Percentiles rank a stretch among this genome's conserved stretches.
Evolutionary conservation across 306 rosid species (phyloP).

Genomic region (Cyclanthera cordifolia): DNA sequence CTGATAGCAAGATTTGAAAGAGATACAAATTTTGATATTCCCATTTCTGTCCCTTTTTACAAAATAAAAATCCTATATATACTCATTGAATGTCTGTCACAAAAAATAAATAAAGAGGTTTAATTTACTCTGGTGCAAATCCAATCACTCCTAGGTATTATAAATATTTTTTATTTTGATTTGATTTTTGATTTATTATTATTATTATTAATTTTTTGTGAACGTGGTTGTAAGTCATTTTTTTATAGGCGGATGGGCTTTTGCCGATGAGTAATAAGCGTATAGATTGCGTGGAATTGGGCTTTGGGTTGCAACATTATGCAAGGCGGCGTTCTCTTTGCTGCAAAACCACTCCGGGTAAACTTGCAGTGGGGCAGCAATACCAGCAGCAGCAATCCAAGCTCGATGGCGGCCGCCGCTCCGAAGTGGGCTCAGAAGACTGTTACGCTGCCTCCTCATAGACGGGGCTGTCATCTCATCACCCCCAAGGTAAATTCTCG

Average conservation of each 20-base stretch:
- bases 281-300: background rate
- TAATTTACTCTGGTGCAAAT: no score
- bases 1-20: no score
- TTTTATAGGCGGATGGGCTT: background rate
- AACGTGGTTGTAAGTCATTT: background rate
- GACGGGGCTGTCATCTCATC: constrained; percentile 84
- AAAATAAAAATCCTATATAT: no score
- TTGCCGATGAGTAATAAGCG: background rate
- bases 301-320: background rate
- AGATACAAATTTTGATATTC: no score
- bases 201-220: no score
- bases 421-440: constrained; percentile 96
- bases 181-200: no score
- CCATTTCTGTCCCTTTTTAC: no score
- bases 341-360: constrained; percentile 4
- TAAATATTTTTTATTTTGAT: no score
- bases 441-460: constrained; percentile 49
- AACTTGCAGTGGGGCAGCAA: background rate
- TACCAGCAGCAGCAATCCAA: constrained; percentile 3
- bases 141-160: no score
- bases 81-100: no score
- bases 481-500: constrained; percentile 47
- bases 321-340: constrained; percentile 1
- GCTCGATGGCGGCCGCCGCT: constrained; percentile 38
- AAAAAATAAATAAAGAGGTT: no score